These are phyloP conservation scores for Porpolomopsis calyptriformis DNA, from an alignment of 768 basidiomycete species.

Conservation along the genomic window DNA sequence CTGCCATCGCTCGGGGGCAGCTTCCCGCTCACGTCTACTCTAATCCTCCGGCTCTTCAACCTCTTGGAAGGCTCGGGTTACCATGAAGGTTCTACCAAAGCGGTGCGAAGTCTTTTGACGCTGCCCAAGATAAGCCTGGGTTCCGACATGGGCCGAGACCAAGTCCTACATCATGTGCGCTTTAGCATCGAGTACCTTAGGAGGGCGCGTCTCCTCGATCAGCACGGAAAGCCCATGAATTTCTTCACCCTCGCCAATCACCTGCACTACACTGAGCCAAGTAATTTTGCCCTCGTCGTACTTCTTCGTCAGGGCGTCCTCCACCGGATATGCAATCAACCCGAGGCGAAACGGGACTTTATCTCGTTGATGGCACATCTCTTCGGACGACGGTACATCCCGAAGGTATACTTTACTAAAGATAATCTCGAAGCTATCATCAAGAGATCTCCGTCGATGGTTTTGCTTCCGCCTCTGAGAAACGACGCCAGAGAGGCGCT, in stretches of 20 bases:
- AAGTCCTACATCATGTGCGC: conserved; percentile 54
- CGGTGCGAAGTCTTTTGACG: conserved; percentile 41
- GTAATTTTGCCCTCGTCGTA: conserved; percentile 53
- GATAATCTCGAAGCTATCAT: conserved; percentile 25
- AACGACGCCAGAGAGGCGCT: conserved; percentile 32
- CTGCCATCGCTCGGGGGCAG: conserved; percentile 51
- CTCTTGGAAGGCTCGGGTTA: conserved; percentile 51
- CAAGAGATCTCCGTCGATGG: conserved; percentile 41
- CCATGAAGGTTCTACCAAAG: conserved; percentile 35
- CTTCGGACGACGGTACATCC: conserved; percentile 50
- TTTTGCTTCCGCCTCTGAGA: conserved; percentile 43
- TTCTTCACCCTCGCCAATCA: conserved; percentile 44
- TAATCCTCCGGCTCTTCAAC: conserved; percentile 54
- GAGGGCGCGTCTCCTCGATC: conserved; percentile 42
- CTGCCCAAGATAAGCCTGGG: conserved; percentile 51
- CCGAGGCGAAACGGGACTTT: conserved; percentile 37
- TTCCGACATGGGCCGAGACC: conserved; percentile 42
- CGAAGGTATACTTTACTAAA: conserved; percentile 30
- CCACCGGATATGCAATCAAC: conserved; percentile 43
- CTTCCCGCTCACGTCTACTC: conserved; percentile 59
- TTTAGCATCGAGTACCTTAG: conserved; percentile 67
- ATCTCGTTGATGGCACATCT: conserved; percentile 53
- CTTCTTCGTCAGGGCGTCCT: conserved; percentile 49
- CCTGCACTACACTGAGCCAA: conserved; percentile 58
- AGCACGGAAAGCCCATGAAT: conserved; percentile 45